Evolutionary conservation across 805 yeast genomes (phyloP), one percentile per base, ranked within the genome.

Genomic region (Helenozyma rhizophorensis): DNA sequence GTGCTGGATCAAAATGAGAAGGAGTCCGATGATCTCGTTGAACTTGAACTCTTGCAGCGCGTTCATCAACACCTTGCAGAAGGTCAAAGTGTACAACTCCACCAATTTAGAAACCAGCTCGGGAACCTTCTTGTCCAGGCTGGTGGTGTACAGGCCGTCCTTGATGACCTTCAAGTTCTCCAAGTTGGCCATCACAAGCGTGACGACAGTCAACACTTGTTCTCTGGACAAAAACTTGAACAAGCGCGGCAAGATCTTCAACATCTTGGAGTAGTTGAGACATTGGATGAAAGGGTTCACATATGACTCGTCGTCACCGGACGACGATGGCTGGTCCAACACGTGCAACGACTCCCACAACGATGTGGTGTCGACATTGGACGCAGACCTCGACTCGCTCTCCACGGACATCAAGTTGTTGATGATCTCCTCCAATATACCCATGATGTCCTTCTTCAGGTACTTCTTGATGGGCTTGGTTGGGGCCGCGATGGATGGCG

Each of bases 221-320:
- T 83, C 86, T 45, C 81, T 72, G 25, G 76, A 65, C 51, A 90
- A 69, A 57, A 88, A 85, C 52, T 86, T 83, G 68, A 87, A 87
- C 39, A 86, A 72, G 61, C 98, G 79, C 32, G 93, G 88, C 65
- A 90, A 79, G 23, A 87, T 74, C 58, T 87, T 89, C 67, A 87
- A 78, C 36, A 95, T 93, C 62, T 90, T 90, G 49, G 85, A 85
- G 53, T 81, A 83, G 17, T 84, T 76, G 44, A 90, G 70, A 54
- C 86, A 78, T 45, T 88, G 86, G 33, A 88, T 75, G 51, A 89
- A 89, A 23, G 95, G 93, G 52, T 82, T 82, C 18, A 78, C 78
- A 36, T 59, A 66, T n/a, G 55, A 48, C 42, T 56, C 66, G 29
- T 58, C 64, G 28, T 60, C 67, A 34, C 80, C 76, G 37, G 74